These are phyloP conservation scores for Solanum sparsipilum DNA, from an alignment of 257 asterid genomes.

Conservation along the genomic window DNA sequence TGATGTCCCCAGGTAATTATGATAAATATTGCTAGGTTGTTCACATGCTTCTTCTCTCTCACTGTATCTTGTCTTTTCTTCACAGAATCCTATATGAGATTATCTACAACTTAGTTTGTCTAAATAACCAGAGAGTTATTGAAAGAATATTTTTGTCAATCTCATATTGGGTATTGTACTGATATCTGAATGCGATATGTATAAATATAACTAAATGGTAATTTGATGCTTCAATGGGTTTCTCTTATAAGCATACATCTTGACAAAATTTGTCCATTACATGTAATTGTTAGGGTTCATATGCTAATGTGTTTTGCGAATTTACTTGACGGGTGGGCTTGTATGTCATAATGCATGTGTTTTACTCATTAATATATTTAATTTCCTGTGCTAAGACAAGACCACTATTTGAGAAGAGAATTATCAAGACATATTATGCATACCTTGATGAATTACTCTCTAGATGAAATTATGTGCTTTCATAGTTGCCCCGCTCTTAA, in stretches of 20 bases:
- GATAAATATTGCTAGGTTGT: neutral
- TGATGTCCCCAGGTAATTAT: slow-evolving; percentile 63
- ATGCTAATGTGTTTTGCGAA: neutral
- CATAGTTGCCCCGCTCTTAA: neutral
- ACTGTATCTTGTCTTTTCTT: neutral
- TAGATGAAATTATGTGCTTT: neutral
- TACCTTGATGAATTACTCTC: neutral
- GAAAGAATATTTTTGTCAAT: neutral
- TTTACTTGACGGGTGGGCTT: neutral
- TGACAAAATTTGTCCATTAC: neutral
- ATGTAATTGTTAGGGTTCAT: neutral
- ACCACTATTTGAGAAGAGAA: neutral
- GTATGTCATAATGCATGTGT: neutral
- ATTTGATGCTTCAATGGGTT: neutral
- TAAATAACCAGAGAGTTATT: neutral
- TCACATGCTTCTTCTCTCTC: neutral
- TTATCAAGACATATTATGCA: neutral
- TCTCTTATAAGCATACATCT: neutral
- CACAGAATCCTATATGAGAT: neutral
- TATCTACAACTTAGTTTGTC: neutral
- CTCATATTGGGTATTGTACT: neutral
- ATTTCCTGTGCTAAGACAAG: neutral
- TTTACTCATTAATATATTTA: neutral
- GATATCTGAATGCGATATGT: neutral
- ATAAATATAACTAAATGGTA: neutral